phyloP scores from a whole-genome alignment of 352 stramenopile genomes.

The Globisporangium acanthophoron region DNA sequence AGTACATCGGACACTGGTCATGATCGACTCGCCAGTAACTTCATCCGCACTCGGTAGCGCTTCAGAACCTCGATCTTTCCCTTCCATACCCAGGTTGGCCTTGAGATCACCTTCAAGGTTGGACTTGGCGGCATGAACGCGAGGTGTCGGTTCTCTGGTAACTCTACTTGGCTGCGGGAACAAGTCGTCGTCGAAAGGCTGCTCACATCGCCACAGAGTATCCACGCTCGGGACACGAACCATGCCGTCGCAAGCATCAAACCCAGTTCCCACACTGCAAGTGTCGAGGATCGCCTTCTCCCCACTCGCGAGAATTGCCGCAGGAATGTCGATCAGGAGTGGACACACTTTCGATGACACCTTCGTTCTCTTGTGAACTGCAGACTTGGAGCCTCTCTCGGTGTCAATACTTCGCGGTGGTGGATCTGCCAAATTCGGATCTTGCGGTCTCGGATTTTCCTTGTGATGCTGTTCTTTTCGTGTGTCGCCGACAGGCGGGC shows the following conservation, averaged over 20 bases:
- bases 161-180: constrained; percentile 6
- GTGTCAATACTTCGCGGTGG: neutral
- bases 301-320: constrained; percentile 15
- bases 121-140: neutral
- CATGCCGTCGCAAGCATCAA: neutral
- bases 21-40: neutral
- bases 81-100: neutral
- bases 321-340: constrained; percentile 18
- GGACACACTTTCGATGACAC: constrained; percentile 1
- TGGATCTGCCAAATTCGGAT: neutral
- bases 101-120: neutral
- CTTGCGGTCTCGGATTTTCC: neutral
- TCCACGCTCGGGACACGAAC: neutral
- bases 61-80: neutral
- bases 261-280: neutral
- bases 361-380: neutral
- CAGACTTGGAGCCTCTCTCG: neutral
- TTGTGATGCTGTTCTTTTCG: neutral
- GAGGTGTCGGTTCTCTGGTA: neutral
- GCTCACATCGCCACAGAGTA: neutral
- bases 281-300: neutral
- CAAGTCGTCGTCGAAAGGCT: constrained; percentile 9
- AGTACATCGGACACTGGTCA: neutral
- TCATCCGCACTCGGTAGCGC: neutral
- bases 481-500: neutral